These are phyloP conservation scores for Darksidea phi DNA, from an alignment of 495 filamentous ascomycete species.

Conservation along the genomic window DNA sequence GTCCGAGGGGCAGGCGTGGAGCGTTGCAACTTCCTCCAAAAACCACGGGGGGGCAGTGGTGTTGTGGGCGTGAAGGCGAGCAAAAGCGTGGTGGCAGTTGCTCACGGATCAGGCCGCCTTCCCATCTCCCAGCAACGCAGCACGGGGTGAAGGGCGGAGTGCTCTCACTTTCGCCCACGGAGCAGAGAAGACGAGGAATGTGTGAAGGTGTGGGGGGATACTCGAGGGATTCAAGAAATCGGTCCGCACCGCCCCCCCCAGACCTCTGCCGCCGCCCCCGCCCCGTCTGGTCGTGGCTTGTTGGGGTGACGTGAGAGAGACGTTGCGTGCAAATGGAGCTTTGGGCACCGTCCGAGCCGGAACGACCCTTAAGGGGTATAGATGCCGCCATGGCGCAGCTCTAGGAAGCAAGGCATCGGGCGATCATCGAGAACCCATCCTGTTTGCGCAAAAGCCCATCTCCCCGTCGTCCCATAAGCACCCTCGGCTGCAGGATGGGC, in stretches of 20 bases:
- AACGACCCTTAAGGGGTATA: not conserved
- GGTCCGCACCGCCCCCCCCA: not conserved
- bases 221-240: too few species aligned
- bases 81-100: too few species aligned
- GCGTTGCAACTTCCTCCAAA: too few species aligned
- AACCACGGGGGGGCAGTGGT: too few species aligned
- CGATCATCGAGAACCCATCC: not conserved
- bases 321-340: not conserved
- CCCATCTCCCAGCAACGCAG: too few species aligned
- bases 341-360: not conserved
- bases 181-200: not conserved
- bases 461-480: not conserved
- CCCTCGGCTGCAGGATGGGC: too few species aligned
- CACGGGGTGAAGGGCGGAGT: too few species aligned
- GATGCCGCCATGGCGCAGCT: not conserved
- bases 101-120: too few species aligned
- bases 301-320: not conserved
- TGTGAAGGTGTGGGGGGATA: not conserved
- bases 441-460: not conserved
- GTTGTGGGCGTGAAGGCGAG: too few species aligned
- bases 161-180: too few species aligned
- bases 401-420: not conserved
- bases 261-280: not conserved
- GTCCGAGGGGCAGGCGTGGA: not conserved
- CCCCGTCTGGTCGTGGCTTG: not conserved